Base-by-base conservation (phyloP, 1,139 yeast genomes). In the Suhomyces kunorum region DNA sequence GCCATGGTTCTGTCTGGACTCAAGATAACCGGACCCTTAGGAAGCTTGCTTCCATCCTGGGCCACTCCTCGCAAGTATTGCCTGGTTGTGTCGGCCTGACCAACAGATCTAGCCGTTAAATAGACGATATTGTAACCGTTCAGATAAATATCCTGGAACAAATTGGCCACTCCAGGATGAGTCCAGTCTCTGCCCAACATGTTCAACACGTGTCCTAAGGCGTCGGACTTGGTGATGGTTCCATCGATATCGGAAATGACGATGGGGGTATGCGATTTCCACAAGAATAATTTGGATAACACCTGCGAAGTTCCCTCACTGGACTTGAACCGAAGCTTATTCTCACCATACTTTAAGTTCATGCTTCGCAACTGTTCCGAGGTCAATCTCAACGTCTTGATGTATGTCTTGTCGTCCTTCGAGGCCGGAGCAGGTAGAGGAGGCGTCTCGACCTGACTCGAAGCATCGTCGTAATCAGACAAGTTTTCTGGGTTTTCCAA, bases 181-280 rank as follows among this genome's bases (percentile, higher is more conserved):
- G 98, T 94, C 98, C 98, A 94, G 65, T 94, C 99, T 51, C 89
- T 78, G 2, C 99, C 99, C 35, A 94, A 71, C 78, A 92, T 82
- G 25, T 95, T 90, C 60, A 92, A 70, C 2, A 94, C 94, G 64
- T 94, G 99, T 4, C 99, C 99, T 53, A 94, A 70, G 0, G 98
- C 98, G 67, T 94, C 99, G 0, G 97, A 88, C 61, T 89, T 89
- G 19, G 99, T 94, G 50, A 94, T 94, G 1, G 99, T 94, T 13
- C 99, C 99, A 62, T 94, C 99, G 46, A 94, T 92, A 65, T 94
- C 99, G 8, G 97, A 88, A 28, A 92, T 92, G 4, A 94, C 98
- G 38, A 92, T 86, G 1, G 98, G 98, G 0, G 85, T 83, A 43
- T 81, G 74, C 50, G 84, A 75, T 49, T 82, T 81, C 99, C 99